phyloP scores from a whole-genome alignment of 2,329 filamentous ascomycete species.

The Aspergillus novofumigatus region DNA sequence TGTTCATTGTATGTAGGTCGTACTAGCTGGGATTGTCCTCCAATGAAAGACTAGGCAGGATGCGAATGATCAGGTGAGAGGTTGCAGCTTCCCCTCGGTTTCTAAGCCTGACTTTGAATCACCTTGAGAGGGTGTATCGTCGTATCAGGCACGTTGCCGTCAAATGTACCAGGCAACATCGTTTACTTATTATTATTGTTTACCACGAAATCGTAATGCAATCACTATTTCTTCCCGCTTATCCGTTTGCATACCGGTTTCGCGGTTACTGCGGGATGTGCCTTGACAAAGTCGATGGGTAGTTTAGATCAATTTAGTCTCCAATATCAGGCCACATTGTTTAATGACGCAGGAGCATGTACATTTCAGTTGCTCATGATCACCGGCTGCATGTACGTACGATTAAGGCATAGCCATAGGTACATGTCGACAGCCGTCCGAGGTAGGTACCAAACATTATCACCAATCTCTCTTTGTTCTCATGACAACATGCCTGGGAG shows the following conservation, averaged over 20 bases:
- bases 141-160: background rate
- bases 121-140: background rate
- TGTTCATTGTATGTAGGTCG: background rate
- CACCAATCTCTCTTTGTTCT: background rate
- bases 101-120: background rate
- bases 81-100: background rate
- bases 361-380: background rate
- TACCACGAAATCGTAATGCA: background rate
- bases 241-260: slow-evolving; percentile 9
- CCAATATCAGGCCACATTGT: background rate
- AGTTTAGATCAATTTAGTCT: background rate
- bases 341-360: slow-evolving; percentile 14
- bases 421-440: background rate
- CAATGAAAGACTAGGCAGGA: slow-evolving; percentile 6
- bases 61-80: slow-evolving; percentile 9
- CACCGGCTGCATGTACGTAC: background rate
- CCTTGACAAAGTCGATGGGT: background rate
- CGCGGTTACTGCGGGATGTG: slow-evolving; percentile 17
- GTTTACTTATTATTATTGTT: background rate
- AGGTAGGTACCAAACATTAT: background rate
- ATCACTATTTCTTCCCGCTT: slow-evolving; percentile 1
- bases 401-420: background rate
- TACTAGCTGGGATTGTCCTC: slow-evolving; percentile 7
- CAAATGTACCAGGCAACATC: background rate
- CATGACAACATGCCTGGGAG: background rate